Evolutionary conservation across 495 filamentous ascomycete genomes (phyloP).

Genomic region (Evansstolkia leycettana): DNA sequence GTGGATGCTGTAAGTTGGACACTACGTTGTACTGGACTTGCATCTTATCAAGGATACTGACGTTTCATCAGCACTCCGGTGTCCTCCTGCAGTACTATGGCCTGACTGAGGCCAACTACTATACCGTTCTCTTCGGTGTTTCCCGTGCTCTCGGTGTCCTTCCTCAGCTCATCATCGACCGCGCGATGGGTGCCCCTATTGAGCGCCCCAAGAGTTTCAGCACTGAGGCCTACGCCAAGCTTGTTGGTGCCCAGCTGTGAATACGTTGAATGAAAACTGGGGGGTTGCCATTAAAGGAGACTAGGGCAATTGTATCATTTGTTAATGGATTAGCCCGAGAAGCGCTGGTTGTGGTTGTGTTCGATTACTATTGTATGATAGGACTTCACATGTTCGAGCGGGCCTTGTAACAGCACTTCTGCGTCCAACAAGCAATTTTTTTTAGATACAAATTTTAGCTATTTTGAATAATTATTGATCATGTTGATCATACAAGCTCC

Average conservation of each 20-base stretch:
- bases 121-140: conserved; percentile 98
- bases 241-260: conserved; percentile 86
- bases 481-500: too few species aligned
- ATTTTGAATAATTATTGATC: too few species aligned
- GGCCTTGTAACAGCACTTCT: conserved; percentile 36
- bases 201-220: conserved; percentile 91
- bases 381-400: conserved; percentile 33
- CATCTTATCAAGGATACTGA: conserved; percentile 9
- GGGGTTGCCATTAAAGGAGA: background rate
- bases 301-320: conserved; percentile 5
- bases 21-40: too few species aligned
- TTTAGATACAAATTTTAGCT: conserved; percentile 1
- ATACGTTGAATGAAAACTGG: conserved; percentile 6
- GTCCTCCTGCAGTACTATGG: conserved; percentile 99
- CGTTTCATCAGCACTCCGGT: conserved; percentile 59
- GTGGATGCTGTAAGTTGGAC: conserved; percentile 48
- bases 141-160: conserved; percentile 95
- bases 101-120: conserved; percentile 96
- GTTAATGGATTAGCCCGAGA: conserved; percentile 24
- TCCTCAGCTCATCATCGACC: conserved; percentile 98
- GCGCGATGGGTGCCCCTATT: conserved; percentile 66
- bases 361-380: conserved; percentile 36
- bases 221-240: conserved; percentile 91
- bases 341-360: conserved; percentile 20
- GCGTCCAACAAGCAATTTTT: conserved; percentile 5